Base-by-base conservation (phyloP, 768 basidiomycete species). In the Russula earlei region DNA sequence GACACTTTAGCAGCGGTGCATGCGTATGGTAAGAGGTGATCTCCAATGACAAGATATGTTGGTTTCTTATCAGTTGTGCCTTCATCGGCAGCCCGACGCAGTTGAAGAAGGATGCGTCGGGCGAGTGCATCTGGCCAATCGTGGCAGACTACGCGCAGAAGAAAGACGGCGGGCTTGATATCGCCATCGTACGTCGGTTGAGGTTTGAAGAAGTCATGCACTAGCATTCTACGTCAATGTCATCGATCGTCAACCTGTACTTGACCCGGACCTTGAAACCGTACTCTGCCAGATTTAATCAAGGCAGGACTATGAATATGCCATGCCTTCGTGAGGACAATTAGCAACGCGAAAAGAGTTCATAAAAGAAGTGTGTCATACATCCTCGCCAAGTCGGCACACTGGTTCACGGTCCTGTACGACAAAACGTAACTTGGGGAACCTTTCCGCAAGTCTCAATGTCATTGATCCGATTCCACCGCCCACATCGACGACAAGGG, bases 131-230 rank as follows among this genome's bases (percentile, higher is more conserved):
- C 83, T 1, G 85, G 82, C 87, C 87, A 89, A 63, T 91, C 87
- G 62, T 91, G 87, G 33, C 86, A 72, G 37, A 88, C 77, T 19
- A 83, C 81, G 22, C 87, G 79, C 29, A 88, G 71, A 33, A 89
- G 72, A 65, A 83, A 91, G 6, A 87, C 80, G 0, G 84, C 77
- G 7, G 56, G 84, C 74, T 50, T 77, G 67, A 49, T 73, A 64
- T 40, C 29, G 15, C 12, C 52, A 6, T 49, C 52, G 51, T 27
- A 46, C 41, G 2, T 2, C 11, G 55, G 55, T 45, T 90, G 87
- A 0, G 80, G 77, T 4, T 73, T 77, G 66, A 90, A 89, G 66
- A 89, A 90, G 69, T 89, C 85, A 62, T 90, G 87, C 1, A 76
- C 84, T 81, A 49, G 37, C 43, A 37, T 14, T 49, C 9, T 31